phyloP scores from a whole-genome alignment of 2,329 filamentous ascomycete genomes.

The Hymenoscyphus scutula region DNA sequence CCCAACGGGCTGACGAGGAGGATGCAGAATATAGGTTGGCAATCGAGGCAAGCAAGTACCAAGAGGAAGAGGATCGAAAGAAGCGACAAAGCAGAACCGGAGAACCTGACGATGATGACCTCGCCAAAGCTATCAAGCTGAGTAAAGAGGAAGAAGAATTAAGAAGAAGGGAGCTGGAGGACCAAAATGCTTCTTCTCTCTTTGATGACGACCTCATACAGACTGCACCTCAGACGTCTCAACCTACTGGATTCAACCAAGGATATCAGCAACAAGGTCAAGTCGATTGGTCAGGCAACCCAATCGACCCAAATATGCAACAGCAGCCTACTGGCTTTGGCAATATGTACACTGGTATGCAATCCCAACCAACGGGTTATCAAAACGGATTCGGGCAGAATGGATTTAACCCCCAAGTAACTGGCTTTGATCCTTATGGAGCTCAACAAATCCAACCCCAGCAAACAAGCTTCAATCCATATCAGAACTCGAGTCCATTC shows the following conservation, averaged over 20 bases:
- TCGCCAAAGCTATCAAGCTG: constrained; percentile 91
- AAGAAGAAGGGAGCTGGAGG: constrained; percentile 80
- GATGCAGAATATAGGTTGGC: constrained; percentile 89
- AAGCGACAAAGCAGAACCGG: constrained; percentile 65
- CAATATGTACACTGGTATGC: constrained; percentile 53
- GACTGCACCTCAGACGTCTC: constrained; percentile 45
- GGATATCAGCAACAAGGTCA: constrained; percentile 96
- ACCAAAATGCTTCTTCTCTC: constrained; percentile 79
- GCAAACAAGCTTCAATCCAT: constrained; percentile 53
- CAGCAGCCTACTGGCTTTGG: constrained; percentile 78
- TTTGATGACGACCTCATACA: constrained; percentile 75
- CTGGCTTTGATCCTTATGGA: constrained; percentile 68
- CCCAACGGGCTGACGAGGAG: constrained; percentile 67
- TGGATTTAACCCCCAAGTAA: constrained; percentile 67
- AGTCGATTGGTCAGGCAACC: constrained; percentile 97
- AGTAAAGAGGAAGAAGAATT: constrained; percentile 94
- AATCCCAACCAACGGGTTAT: constrained; percentile 57
- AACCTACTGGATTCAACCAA: constrained; percentile 89
- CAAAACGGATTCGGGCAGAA: constrained; percentile 62
- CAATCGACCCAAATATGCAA: constrained; percentile 74
- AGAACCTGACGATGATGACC: constrained; percentile 71
- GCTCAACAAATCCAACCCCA: constrained; percentile 47
- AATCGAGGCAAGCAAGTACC: constrained; percentile 90
- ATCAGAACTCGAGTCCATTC: constrained; percentile 39
- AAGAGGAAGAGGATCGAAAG: constrained; percentile 84